Evolutionary conservation across 805 yeast genomes (phyloP), one percentile per base, ranked within the genome.

Genomic region (Metschnikowia shivogae): DNA sequence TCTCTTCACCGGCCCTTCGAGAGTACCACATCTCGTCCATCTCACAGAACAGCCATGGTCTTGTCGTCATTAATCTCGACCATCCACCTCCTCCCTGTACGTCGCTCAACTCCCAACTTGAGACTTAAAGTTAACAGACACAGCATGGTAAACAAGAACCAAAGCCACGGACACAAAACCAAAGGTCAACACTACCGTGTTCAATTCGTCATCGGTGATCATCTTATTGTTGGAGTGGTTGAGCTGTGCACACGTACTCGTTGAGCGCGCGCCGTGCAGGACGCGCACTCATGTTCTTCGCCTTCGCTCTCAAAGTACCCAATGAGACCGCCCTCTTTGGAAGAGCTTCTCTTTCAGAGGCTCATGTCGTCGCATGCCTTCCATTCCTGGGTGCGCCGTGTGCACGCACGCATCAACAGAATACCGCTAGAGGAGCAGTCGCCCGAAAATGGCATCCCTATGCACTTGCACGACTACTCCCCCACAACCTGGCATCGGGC

Each of bases 141-240:
- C 72, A 29, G 82, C 75, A 52, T 89, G 93, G 66, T 84, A 90
- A 3, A 84, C 69, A 36, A 86, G 66, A 32, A 89, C 85, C 54
- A 90, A 72, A 2, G 80, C 74, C 63, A 89, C 76, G 50, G 93
- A 81, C 5, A 79, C 60, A 44, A 89, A 63, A 5, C 97, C 97
- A 54, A 86, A 83, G 10, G 80, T 64, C 37, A 87, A 74, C 41
- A 87, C 95, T 36, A 88, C 68, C 39, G 78, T 67, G 63, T 89
- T 80, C 62, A 90, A 76, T 64, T 89, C 93, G 44, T 72, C 72
- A 73, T 90, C 97, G 12, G 87, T 73, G 58, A 90, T 89, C 97
- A 90, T 90, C 39, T 22, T 48, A 34, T 32, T 12, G 19, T 26
- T 33, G 41, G 26, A 28, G 43, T 27, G 42, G n/a, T 7, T 24